A percentile compares a stretch with the other conserved stretches of the same genome.
These are phyloP conservation scores for Malania oleifera DNA, from an alignment of 164 flowering plant genomes.

Conservation along the genomic window DNA sequence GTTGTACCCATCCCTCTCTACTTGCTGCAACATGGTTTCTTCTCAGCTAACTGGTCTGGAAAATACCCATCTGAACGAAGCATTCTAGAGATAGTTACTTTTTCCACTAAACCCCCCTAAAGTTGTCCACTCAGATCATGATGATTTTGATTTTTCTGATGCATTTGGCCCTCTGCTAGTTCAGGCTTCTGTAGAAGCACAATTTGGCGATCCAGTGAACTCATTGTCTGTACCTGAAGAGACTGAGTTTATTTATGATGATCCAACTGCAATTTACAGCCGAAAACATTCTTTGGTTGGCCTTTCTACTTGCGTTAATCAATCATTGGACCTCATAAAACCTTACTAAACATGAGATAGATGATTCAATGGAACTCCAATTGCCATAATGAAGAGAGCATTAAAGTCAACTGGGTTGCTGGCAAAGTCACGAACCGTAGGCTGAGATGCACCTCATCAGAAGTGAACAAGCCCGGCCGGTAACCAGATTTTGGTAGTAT, in stretches of 20 bases:
- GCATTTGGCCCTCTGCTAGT: conserved; percentile 84
- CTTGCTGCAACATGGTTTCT: conserved; percentile 50
- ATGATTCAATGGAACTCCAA: conserved; percentile 42
- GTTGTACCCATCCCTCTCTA: background rate
- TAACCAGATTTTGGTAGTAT: conserved; percentile 55
- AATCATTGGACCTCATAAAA: conserved; percentile 50
- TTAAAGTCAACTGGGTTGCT: conserved; percentile 22
- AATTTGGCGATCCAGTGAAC: conserved; percentile 20
- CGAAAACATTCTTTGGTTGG: conserved; percentile 82
- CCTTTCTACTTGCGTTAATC: conserved; percentile 52
- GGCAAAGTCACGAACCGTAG: conserved; percentile 48
- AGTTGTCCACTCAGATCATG: conserved; percentile 35
- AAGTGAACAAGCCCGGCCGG: conserved; percentile 63
- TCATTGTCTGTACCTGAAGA: conserved; percentile 17
- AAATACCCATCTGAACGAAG: conserved; percentile 19
- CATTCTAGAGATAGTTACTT: conserved; percentile 30
- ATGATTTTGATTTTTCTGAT: conserved; percentile 81
- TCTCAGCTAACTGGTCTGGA: conserved; percentile 38
- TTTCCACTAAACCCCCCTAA: conserved; percentile 38
- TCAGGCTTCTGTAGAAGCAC: conserved; percentile 32
- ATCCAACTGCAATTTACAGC: conserved; percentile 49
- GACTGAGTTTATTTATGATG: conserved; percentile 43
- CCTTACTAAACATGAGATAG: conserved; percentile 45
- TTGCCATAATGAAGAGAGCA: conserved; percentile 19
- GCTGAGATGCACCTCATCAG: conserved; percentile 50